Evolutionary conservation across 1,139 yeast genomes (phyloP).

Genomic region (Pichia sp.): DNA sequence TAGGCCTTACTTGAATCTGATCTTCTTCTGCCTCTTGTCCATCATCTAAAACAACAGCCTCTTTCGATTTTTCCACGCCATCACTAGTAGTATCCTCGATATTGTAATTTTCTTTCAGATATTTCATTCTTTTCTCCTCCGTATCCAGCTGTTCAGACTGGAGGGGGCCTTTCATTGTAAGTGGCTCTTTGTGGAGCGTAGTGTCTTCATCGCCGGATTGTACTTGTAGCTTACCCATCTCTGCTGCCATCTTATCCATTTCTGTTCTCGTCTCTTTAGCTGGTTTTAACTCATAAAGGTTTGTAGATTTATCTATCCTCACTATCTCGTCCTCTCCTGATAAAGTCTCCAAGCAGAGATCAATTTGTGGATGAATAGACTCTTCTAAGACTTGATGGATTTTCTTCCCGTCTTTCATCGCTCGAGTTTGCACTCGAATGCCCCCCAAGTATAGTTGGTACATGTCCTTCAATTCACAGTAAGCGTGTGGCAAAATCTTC

Average conservation of each 20-base stretch:
- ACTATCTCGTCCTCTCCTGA: slow-evolving; percentile 25
- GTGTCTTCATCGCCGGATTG: too few species aligned
- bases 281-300: background rate
- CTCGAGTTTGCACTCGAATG: slow-evolving; percentile 28
- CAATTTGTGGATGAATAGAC: slow-evolving; percentile 34
- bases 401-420: slow-evolving; percentile 39
- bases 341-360: slow-evolving; percentile 9
- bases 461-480: slow-evolving; percentile 29
- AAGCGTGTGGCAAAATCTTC: slow-evolving; percentile 25
- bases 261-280: background rate
- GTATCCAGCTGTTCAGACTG: background rate
- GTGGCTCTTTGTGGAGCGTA: too few species aligned
- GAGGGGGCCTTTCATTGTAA: background rate
- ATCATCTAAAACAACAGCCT: background rate
- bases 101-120: slow-evolving; percentile 1
- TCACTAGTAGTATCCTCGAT: background rate
- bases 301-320: slow-evolving; percentile 14
- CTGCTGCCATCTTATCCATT: too few species aligned
- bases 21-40: background rate
- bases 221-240: too few species aligned
- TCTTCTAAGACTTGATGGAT: slow-evolving; percentile 43
- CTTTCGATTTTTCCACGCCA: background rate
- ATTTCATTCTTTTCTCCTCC: background rate
- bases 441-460: slow-evolving; percentile 23
- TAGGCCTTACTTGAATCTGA: background rate